Evolutionary conservation across 495 filamentous ascomycete species (phyloP).

Genomic region (Friedmanniomyces endolithicus): DNA sequence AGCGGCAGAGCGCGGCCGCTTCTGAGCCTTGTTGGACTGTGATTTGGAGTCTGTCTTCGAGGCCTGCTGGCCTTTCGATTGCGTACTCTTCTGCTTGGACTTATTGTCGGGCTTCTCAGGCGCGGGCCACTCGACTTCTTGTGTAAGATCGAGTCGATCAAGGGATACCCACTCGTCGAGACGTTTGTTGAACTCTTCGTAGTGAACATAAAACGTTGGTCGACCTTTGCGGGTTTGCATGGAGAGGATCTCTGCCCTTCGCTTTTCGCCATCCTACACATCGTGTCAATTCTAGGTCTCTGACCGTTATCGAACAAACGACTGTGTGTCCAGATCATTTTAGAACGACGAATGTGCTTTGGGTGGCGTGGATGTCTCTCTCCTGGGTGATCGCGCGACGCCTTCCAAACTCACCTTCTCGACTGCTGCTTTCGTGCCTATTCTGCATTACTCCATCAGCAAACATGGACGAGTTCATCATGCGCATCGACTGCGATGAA

Average conservation of each 20-base stretch:
- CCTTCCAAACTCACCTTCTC: slow-evolving; percentile 43
- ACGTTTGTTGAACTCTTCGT: slow-evolving; percentile 98
- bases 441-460: slow-evolving; percentile 35
- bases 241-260: slow-evolving; percentile 86
- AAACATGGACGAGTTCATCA: background rate
- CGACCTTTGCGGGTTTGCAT: slow-evolving; percentile 75
- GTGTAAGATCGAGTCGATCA: slow-evolving; percentile 64
- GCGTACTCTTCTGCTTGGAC: slow-evolving; percentile 39
- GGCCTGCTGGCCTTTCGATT: slow-evolving; percentile 21
- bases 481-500: slow-evolving; percentile 10
- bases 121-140: slow-evolving; percentile 65
- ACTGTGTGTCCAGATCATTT: too few species aligned
- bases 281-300: background rate
- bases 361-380: background rate
- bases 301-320: too few species aligned
- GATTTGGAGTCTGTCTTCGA: slow-evolving; percentile 24
- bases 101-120: slow-evolving; percentile 55
- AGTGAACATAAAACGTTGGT: slow-evolving; percentile 87
- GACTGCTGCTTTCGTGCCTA: slow-evolving; percentile 61
- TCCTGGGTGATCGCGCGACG: background rate
- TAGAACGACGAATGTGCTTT: too few species aligned
- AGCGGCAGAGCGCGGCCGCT: slow-evolving; percentile 37
- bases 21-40: slow-evolving; percentile 36
- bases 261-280: slow-evolving; percentile 61
- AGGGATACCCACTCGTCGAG: slow-evolving; percentile 90